Evolutionary conservation across 2,329 filamentous ascomycete species (phyloP).

Genomic region (Ambrosiella cleistominuta): DNA sequence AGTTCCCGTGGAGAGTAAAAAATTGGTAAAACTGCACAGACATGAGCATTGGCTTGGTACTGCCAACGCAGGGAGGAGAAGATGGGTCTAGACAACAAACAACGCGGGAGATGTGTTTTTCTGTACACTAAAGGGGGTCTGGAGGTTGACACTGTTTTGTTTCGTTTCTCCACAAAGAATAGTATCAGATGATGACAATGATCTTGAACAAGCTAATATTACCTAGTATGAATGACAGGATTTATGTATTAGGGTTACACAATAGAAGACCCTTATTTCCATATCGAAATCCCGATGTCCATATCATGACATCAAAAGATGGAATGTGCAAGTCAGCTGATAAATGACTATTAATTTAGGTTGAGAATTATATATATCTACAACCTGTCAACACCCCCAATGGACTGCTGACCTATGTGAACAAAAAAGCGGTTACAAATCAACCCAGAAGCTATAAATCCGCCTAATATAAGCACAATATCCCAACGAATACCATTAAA

Average conservation of each 20-base stretch:
- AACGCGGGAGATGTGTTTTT: too few species aligned
- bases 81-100: too few species aligned
- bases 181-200: background rate
- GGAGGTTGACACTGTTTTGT: too few species aligned
- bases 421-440: background rate
- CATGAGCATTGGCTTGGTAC: too few species aligned
- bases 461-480: background rate
- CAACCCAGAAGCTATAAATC: background rate
- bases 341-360: too few species aligned
- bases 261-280: background rate
- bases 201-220: background rate
- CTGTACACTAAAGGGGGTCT: too few species aligned
- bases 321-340: too few species aligned
- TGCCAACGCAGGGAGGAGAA: too few species aligned
- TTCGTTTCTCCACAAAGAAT: too few species aligned
- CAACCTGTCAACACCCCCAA: background rate
- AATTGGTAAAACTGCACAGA: background rate
- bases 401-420: background rate
- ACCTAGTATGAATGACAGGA: background rate
- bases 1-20: background rate
- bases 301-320: background rate
- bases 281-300: background rate
- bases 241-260: background rate
- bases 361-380: background rate
- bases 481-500: too few species aligned